A percentile compares a stretch with the other conserved stretches of the same genome.
Evolutionary conservation across 192 early-diverging fungal genomes (phyloP).

Genomic region (Podila verticillata): DNA sequence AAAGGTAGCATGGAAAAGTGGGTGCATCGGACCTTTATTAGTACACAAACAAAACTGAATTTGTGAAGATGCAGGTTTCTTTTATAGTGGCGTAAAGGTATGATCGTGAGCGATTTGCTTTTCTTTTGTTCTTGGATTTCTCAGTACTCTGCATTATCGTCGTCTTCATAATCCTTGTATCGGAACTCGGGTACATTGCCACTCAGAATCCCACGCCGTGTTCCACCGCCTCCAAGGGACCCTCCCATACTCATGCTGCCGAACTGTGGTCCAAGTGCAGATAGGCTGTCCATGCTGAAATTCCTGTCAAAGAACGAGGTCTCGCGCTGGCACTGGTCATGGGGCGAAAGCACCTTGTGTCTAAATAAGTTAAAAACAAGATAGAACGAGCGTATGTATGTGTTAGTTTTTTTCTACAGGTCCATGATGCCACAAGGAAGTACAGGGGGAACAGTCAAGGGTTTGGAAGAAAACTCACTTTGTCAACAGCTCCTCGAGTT

Average conservation of each 20-base stretch:
- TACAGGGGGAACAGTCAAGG: neutral
- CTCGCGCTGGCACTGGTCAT: conserved; percentile 38
- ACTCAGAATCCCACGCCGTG: conserved; percentile 34
- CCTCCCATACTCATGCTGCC: conserved; percentile 14
- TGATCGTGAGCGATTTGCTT: too few relatives aligned
- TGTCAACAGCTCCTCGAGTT: conserved; percentile 61
- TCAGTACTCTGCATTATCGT: conserved; percentile 17
- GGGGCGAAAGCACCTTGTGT: conserved; percentile 33
- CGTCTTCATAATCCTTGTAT: conserved; percentile 44
- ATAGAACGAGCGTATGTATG: neutral
- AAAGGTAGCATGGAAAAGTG: too few relatives aligned
- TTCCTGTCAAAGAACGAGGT: conserved; percentile 22
- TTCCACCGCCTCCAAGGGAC: neutral
- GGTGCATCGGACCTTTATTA: too few relatives aligned
- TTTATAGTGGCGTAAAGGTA: too few relatives aligned
- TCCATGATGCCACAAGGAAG: neutral
- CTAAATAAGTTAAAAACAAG: conserved; percentile 4
- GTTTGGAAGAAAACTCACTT: conserved; percentile 38
- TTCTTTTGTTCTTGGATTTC: too few relatives aligned
- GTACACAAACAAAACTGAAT: too few relatives aligned
- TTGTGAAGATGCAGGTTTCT: too few relatives aligned
- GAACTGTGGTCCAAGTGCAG: conserved; percentile 13
- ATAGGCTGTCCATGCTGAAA: neutral
- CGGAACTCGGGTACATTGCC: conserved; percentile 42
- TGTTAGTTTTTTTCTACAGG: too few relatives aligned